phyloP scores from a whole-genome alignment of 257 asterid genomes.

The Lycium ferocissimum region DNA sequence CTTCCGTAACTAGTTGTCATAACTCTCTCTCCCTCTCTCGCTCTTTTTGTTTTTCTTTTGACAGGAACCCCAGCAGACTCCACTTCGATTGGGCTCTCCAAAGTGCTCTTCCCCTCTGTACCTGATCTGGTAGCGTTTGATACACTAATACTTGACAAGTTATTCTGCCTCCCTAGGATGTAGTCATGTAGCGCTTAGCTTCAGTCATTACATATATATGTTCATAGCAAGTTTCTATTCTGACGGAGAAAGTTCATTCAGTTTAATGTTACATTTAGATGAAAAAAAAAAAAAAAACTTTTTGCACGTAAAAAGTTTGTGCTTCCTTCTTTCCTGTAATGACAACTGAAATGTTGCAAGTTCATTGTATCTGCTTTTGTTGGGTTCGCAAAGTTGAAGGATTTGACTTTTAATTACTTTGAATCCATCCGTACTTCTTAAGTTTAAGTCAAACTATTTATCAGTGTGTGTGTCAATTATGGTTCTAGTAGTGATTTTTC shows the following conservation, averaged over 20 bases:
- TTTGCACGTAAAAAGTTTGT: not conserved
- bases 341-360: not conserved
- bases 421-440: not conserved
- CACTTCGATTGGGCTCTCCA: constrained; percentile 79
- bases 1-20: not conserved
- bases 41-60: constrained; percentile 19
- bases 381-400: not conserved
- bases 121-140: constrained; percentile 80
- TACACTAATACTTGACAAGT: constrained; percentile 7
- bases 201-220: not conserved
- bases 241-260: not conserved
- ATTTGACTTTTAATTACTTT: not conserved
- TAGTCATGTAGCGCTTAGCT: not conserved
- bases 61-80: constrained; percentile 92
- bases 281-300: not conserved
- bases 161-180: not conserved
- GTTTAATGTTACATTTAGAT: not conserved
- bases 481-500: not conserved
- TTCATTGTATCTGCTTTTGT: not conserved
- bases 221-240: not conserved
- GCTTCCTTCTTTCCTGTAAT: not conserved
- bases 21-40: not conserved
- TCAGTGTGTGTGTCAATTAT: not conserved
- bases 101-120: constrained; percentile 63
- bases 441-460: not conserved